Conservation (phyloP, 1,284 basidiomycete species). For the Heterobasidion parviporum region DNA sequence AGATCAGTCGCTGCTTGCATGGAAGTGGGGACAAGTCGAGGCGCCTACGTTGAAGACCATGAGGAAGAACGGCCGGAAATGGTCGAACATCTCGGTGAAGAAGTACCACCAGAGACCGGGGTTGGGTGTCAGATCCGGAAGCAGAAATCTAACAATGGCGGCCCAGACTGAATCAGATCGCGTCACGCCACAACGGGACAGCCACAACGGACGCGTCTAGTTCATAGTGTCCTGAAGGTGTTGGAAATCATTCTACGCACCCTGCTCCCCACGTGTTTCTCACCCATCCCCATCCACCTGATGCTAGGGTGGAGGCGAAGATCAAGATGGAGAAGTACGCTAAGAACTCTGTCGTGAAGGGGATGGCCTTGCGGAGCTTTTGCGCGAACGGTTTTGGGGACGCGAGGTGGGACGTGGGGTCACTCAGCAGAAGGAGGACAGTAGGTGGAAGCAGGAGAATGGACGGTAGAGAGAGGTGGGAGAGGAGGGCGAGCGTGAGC, state of each 20-base stretch:
- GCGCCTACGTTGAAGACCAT: slow-evolving; percentile 84
- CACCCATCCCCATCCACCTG: slow-evolving; percentile 61
- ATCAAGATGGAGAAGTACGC: slow-evolving; percentile 42
- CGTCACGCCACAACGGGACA: background rate
- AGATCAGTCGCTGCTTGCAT: background rate
- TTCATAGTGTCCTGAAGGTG: no score
- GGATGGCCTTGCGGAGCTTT: slow-evolving; percentile 25
- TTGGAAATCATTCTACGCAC: slow-evolving; percentile 36
- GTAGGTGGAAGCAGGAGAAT: slow-evolving; percentile 62
- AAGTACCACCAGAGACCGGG: slow-evolving; percentile 99
- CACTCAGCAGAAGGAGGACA: slow-evolving; percentile 52
- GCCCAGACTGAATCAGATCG: background rate
- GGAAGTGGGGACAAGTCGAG: background rate
- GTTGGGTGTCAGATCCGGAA: slow-evolving; percentile 88
- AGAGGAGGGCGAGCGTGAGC: slow-evolving; percentile 57
- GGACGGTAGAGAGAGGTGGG: slow-evolving; percentile 68
- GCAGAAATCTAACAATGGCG: slow-evolving; percentile 21
- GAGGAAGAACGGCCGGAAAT: slow-evolving; percentile 93
- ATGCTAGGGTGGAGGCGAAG: slow-evolving; percentile 40
- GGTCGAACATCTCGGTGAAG: slow-evolving; percentile 99
- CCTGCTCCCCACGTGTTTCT: slow-evolving; percentile 76
- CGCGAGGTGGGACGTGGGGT: slow-evolving; percentile 56
- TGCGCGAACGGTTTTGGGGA: slow-evolving; percentile 41
- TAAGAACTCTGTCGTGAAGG: slow-evolving; percentile 40
- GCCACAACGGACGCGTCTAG: no score